phyloP scores from a whole-genome alignment of 345 rosid genomes.

The Lagerstroemia speciosa region DNA sequence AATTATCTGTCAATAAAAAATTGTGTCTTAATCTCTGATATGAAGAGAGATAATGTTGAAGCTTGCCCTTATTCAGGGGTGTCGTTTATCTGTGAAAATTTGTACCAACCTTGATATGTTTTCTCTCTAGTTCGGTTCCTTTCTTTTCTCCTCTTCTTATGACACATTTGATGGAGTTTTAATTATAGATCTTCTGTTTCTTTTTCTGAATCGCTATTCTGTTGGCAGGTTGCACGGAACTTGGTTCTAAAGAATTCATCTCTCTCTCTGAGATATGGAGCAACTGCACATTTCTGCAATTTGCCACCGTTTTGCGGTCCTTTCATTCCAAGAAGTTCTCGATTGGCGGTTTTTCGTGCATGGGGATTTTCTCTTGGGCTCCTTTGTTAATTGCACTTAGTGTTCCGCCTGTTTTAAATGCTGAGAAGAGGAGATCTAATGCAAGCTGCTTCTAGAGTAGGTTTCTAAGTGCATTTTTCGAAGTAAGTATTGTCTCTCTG shows the following conservation, averaged over 20 bases:
- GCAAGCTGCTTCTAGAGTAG: conserved; percentile 46
- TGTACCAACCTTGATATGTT: neutral
- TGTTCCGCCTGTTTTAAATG: conserved; percentile 25
- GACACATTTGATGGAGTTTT: neutral
- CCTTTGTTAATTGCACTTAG: conserved; percentile 93
- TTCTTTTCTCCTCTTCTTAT: neutral
- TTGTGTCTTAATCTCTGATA: neutral
- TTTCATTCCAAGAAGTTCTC: conserved; percentile 81
- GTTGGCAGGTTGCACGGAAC: conserved; percentile 40
- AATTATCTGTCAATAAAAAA: neutral
- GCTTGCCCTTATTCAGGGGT: neutral
- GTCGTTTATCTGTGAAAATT: neutral
- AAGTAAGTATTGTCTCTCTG: conserved; percentile 20
- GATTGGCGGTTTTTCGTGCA: conserved; percentile 72
- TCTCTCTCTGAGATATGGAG: conserved; percentile 60
- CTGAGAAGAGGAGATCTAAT: conserved; percentile 47
- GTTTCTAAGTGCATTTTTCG: conserved; percentile 40
- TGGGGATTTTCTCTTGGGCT: conserved; percentile 67
- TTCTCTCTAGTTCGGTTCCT: neutral
- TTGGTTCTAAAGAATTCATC: conserved; percentile 36
- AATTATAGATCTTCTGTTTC: neutral
- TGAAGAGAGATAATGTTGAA: neutral
- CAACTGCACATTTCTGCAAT: conserved; percentile 45
- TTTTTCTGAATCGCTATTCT: neutral
- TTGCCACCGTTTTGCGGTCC: conserved; percentile 46